Base-by-base conservation (phyloP, 2,329 filamentous ascomycete species). In the Aspergillus vadensis region DNA sequence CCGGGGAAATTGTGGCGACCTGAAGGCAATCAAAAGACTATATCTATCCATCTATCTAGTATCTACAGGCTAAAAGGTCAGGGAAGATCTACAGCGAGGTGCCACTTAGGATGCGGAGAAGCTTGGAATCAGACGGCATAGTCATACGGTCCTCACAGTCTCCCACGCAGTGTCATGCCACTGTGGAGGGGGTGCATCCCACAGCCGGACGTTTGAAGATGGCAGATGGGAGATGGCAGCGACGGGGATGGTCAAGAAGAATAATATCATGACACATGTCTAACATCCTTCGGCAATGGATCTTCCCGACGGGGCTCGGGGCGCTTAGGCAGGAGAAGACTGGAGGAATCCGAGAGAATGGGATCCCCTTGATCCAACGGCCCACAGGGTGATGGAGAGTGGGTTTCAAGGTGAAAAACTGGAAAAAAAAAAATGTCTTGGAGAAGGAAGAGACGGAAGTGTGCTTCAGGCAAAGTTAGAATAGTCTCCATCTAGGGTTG, bases 81-180 rank as follows among this genome's bases (percentile, higher is more conserved):
- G 9, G 10, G 38, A 47, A 44, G 53, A 47, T 55, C 53, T 44
- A 44, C 39, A 32, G 15, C 39, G 30, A 30, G 17, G 39, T 25
- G 53, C 53, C 39, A 55, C 23, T 43, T 21, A 21, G 47, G 19
- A 19, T 55, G 53, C 53, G 53, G 53, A 55, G 53, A 55, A 53
- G 39, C 25, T 19, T 36, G 53, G 15, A n/a, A 55, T 55, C 39
- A 44, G 17, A 32, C 23, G 53, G 52, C 27, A 43, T 41, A 47
- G 43, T 55, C 53, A 55, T 55, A 55, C 53, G 39, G 43, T 44
- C 17, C 27, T 38, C 32, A 53, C 50, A 53, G 47, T 38, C 17
- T 53, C 36, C 14, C 50, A 32, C 49, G 17, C 23, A 55, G 43
- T 47, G 23, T 55, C 53, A 55, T 44, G 53, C 53, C 53, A 55